Conservation (phyloP, 83 land plant species). For the Thuja plicata region DNA sequence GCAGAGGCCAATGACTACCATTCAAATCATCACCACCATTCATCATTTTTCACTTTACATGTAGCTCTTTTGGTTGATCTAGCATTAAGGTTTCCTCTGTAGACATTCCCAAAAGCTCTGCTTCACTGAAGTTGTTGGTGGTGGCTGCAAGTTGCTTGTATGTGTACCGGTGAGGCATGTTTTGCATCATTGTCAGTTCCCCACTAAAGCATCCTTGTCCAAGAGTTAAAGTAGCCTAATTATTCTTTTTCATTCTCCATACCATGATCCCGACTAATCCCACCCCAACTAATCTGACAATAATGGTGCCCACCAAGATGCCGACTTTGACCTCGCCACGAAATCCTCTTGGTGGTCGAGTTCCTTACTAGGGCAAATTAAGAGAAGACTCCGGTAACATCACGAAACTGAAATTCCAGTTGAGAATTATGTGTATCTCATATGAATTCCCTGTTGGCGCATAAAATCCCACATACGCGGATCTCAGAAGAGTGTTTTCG, state of each 20-base stretch:
- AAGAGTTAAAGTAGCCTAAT: not conserved
- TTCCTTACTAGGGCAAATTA: too few species aligned
- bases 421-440: constrained; percentile 22
- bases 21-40: too few species aligned
- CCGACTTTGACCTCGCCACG: not conserved
- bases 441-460: constrained; percentile 15
- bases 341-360: not conserved
- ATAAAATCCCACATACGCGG: constrained; percentile 24
- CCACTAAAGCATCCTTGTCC: not conserved
- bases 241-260: too few species aligned
- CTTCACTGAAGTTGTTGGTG: not conserved
- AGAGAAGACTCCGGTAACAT: too few species aligned
- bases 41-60: too few species aligned
- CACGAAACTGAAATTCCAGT: too few species aligned
- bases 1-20: too few species aligned
- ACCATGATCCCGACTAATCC: not conserved
- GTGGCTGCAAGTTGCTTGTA: constrained; percentile 30
- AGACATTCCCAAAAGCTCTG: constrained; percentile 30
- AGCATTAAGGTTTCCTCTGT: constrained; percentile 14
- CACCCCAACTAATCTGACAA: not conserved
- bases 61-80: too few species aligned
- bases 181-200: not conserved
- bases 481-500: not conserved
- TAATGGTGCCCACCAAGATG: not conserved
- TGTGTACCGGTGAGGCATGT: not conserved